phyloP scores from a whole-genome alignment of 176 grass and related monocot species.

The Musa itinerans region DNA sequence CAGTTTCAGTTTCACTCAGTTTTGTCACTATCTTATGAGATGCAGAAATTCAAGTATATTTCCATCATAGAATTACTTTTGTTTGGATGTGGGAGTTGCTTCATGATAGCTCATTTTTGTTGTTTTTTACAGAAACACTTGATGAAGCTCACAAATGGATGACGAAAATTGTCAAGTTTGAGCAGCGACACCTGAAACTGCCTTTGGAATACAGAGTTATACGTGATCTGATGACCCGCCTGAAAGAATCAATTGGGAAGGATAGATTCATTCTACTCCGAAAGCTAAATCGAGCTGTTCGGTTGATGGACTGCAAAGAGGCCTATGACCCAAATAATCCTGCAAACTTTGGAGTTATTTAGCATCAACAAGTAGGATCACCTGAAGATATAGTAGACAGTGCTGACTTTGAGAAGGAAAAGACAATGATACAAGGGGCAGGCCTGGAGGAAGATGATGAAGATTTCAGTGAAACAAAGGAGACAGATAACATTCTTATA shows the following conservation, averaged over 20 bases:
- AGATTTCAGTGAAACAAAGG: conserved; percentile 64
- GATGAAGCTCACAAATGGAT: conserved; percentile 82
- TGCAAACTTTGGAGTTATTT: conserved; percentile 71
- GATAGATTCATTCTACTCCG: conserved; percentile 79
- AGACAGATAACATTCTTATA: conserved; percentile 57
- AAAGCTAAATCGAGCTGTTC: conserved; percentile 71
- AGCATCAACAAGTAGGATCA: conserved; percentile 66
- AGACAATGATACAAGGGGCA: conserved; percentile 58
- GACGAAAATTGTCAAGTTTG: conserved; percentile 73
- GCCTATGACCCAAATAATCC: conserved; percentile 77
- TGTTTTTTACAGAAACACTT: conserved; percentile 47
- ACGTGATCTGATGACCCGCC: conserved; percentile 73
- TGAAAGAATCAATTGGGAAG: conserved; percentile 67
- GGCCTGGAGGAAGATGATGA: conserved; percentile 34
- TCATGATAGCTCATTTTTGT: not conserved
- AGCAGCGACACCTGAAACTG: conserved; percentile 66
- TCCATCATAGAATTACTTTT: too few relatives aligned
- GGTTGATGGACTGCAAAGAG: conserved; percentile 83
- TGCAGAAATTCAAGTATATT: not conserved
- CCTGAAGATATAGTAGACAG: conserved; percentile 60
- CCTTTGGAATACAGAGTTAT: conserved; percentile 90
- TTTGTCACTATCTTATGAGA: not conserved
- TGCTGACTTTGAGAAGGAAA: conserved; percentile 62
- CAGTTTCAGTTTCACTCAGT: not conserved
- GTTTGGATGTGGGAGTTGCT: too few relatives aligned